Base-by-base conservation (phyloP, 2,329 filamentous ascomycete species). In the Hypoxylon rubiginosum region DNA sequence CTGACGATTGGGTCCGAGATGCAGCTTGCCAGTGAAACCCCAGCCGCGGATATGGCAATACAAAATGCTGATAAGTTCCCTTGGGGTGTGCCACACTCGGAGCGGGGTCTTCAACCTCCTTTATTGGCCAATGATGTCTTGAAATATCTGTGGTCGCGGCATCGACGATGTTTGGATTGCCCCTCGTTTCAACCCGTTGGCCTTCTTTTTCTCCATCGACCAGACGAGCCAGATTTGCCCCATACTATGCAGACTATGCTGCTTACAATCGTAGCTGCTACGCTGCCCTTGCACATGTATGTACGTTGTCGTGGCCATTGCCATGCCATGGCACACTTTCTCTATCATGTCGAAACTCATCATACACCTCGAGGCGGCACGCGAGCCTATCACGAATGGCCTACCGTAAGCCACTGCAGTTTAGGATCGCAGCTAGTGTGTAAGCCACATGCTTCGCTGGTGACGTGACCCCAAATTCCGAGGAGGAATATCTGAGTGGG, bases 1-100 rank as follows among this genome's bases (percentile, higher is more conserved):
- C 64, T 69, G 64, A 50, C 67, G 64, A 69, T 69, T 69, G 67
- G 67, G 67, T 62, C 55, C 32, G 62, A 26, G 55, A 58, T 66
- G 58, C 62, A 59, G 62, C 39, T 62, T 52, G 46, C 32, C 49
- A 50, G 61, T 67, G 63, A 41, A 56, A 69, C 63, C 59, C 60
- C 41, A 66, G 49, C 36, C 39, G 39, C 57, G 53, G 46, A 69
- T 62, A 64, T 63, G 66, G 62, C 58, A 68, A 61, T 60, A 52
- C 48, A 66, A 28, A 43, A 55, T 59, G 49, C 60, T 67, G 58
- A 67, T 69, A 67, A 54, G 58, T 46, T 56, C 62, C 54, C 21
- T 24, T 15, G 13, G 62, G 62, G 66, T 53, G 64, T 60, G 60
- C 57, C 57, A 58, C 63, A 49, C 58, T 67, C 39, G 24, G 56